These are phyloP conservation scores for Fusarium sulawesiense DNA, from an alignment of 2,329 filamentous ascomycete species.

Conservation along the genomic window DNA sequence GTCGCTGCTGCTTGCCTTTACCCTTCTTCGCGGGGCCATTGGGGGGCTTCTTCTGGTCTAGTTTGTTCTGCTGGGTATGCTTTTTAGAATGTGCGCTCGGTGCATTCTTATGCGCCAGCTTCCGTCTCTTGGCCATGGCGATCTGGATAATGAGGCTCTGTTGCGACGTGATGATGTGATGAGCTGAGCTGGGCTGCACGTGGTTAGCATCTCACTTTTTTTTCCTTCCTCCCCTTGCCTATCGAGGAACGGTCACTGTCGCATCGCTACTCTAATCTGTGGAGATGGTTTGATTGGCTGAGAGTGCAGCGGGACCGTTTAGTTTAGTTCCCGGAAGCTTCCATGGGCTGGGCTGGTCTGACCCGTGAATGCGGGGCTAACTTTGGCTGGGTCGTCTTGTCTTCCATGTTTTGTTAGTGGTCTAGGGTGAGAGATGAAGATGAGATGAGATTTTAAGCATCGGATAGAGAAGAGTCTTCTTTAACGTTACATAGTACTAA, in stretches of 20 bases:
- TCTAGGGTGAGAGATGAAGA: constrained; percentile 24
- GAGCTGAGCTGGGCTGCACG: constrained; percentile 13
- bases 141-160: constrained; percentile 6
- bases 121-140: constrained; percentile 58
- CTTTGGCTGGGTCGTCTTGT: neutral
- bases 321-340: constrained; percentile 44
- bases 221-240: constrained; percentile 1
- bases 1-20: constrained; percentile 44
- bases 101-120: constrained; percentile 50
- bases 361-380: constrained; percentile 38
- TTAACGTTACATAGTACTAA: too few relatives aligned
- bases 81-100: constrained; percentile 36
- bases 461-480: neutral
- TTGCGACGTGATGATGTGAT: constrained; percentile 26
- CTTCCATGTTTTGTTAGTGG: neutral
- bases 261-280: constrained; percentile 7
- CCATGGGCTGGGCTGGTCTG: constrained; percentile 26
- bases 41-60: constrained; percentile 35
- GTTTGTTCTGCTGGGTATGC: constrained; percentile 30
- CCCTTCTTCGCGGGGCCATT: constrained; percentile 40
- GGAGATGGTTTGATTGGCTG: constrained; percentile 37
- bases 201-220: constrained; percentile 11
- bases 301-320: constrained; percentile 30
- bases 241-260: constrained; percentile 7
- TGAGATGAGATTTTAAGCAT: neutral